Base-by-base conservation (phyloP, 331 rosid species). In the Arachis monticola region DNA sequence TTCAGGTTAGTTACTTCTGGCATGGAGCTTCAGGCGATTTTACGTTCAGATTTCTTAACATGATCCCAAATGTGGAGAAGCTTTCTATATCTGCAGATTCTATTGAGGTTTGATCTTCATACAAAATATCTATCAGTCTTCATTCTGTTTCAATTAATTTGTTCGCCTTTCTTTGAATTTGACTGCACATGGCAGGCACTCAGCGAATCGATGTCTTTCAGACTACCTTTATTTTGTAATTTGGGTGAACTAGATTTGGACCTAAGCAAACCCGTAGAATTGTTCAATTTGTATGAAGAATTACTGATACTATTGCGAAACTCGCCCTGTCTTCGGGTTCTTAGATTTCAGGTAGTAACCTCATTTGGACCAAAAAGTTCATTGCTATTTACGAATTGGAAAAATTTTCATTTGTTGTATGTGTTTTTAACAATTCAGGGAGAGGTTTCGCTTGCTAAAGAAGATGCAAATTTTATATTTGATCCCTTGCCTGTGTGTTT, bases 41-140 rank as follows among this genome's bases (percentile, higher is more conserved):
- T 0, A 35, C 40, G 32, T 41, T 45, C 56, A 63, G 8, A 40
- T 57, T 63, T 56, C 38, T 80, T 2, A 38, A 0, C 12, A 10
- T 10, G 6, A 5, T 80, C 17, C 10, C 55, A 14, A 5, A 40
- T 1, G 59, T 75, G 41, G 35, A 64, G 70, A 80, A 56, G 5
- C 77, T 80, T 2, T 17, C 72, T 10, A 6, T 80, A 17, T 6
- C 48, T 6, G 22, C 6, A 4, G 4, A 0, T 63, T 60, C 59
- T 69, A 5, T 4, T 56, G 41, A 44, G 80, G 80, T 74, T 22
- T 62, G 72, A 1, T 68, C 67, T 65, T 73, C 52, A n/a, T 14
- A 27, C 70, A 44, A 10, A 3, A 9, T 14, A 57, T 46, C 57
- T 58, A 27, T 27, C 11, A 59, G 11, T 27, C 40, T 67, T 27